Evolutionary conservation across 2,329 filamentous ascomycete species (phyloP).

Genomic region (Calonectria multiphialidica): DNA sequence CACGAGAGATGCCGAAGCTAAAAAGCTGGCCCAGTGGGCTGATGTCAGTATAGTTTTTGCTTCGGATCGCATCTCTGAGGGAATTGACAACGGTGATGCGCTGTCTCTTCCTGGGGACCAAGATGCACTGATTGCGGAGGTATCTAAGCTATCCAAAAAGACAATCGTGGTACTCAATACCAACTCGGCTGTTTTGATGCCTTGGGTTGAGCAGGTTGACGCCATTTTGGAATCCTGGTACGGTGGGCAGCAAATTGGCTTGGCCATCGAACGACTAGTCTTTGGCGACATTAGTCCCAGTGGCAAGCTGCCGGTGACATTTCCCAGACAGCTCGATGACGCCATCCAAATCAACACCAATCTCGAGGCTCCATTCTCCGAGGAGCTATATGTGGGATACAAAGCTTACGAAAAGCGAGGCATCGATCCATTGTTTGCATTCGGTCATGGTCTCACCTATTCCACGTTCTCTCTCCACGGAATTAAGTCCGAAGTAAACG

Average conservation of each 20-base stretch:
- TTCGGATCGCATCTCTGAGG: background rate
- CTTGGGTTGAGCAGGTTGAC: background rate
- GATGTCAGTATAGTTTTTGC: constrained; percentile 1
- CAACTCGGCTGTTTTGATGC: background rate
- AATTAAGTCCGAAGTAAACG: background rate
- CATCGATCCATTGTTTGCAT: background rate
- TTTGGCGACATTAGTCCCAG: constrained; percentile 1
- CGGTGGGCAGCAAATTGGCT: background rate
- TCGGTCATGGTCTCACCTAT: background rate
- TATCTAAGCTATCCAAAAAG: background rate
- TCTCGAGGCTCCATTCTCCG: background rate
- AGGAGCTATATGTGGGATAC: background rate
- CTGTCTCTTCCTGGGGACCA: background rate
- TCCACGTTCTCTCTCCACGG: background rate
- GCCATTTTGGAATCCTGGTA: background rate
- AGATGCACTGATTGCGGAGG: background rate
- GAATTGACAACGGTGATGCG: background rate
- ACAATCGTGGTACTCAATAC: background rate
- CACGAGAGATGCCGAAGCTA: background rate
- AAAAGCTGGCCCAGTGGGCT: background rate
- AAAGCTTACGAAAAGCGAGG: background rate
- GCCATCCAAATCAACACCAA: background rate
- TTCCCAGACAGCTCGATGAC: background rate
- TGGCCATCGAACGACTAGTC: background rate
- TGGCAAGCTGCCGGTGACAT: background rate